phyloP scores from a whole-genome alignment of 2,329 filamentous ascomycete genomes.

The Fusarium sp. region DNA sequence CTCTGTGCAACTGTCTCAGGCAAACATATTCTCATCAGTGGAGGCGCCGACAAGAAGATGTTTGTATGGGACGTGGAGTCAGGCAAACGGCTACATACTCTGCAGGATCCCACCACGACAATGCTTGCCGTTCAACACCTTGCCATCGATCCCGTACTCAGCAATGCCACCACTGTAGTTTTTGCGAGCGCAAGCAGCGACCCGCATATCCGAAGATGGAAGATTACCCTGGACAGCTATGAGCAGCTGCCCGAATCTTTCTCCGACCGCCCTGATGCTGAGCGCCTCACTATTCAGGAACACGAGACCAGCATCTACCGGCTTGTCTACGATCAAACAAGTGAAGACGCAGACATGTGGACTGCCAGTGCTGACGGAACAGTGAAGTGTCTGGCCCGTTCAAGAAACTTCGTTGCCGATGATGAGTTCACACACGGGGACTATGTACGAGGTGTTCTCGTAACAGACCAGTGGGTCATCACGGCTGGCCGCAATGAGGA shows the following conservation, averaged over 20 bases:
- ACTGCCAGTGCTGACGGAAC: slow-evolving; percentile 93
- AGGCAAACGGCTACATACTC: slow-evolving; percentile 76
- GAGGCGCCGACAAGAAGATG: slow-evolving; percentile 82
- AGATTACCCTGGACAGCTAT: slow-evolving; percentile 64
- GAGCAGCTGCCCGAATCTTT: slow-evolving; percentile 66
- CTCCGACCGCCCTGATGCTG: slow-evolving; percentile 55
- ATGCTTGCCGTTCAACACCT: slow-evolving; percentile 87
- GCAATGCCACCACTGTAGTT: slow-evolving; percentile 62
- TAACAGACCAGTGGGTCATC: slow-evolving; percentile 81
- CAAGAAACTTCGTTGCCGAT: slow-evolving; percentile 76
- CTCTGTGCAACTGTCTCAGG: slow-evolving; percentile 71
- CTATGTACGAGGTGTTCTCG: slow-evolving; percentile 86
- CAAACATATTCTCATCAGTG: slow-evolving; percentile 76
- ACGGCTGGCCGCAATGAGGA: slow-evolving; percentile 94
- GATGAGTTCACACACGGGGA: slow-evolving; percentile 84
- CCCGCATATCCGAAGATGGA: slow-evolving; percentile 83
- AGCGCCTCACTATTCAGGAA: slow-evolving; percentile 71
- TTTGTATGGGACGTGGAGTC: slow-evolving; percentile 84
- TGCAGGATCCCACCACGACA: slow-evolving; percentile 78
- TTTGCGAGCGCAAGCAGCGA: slow-evolving; percentile 87
- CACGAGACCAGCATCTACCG: slow-evolving; percentile 94
- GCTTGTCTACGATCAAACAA: slow-evolving; percentile 75
- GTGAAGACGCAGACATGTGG: slow-evolving; percentile 81
- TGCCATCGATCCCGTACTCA: slow-evolving; percentile 76
- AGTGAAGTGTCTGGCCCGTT: slow-evolving; percentile 80